A percentile compares a stretch with the other conserved stretches of the same genome.
phyloP scores from a whole-genome alignment of 1,139 yeast species.

The Magnusiomyces ingens region DNA sequence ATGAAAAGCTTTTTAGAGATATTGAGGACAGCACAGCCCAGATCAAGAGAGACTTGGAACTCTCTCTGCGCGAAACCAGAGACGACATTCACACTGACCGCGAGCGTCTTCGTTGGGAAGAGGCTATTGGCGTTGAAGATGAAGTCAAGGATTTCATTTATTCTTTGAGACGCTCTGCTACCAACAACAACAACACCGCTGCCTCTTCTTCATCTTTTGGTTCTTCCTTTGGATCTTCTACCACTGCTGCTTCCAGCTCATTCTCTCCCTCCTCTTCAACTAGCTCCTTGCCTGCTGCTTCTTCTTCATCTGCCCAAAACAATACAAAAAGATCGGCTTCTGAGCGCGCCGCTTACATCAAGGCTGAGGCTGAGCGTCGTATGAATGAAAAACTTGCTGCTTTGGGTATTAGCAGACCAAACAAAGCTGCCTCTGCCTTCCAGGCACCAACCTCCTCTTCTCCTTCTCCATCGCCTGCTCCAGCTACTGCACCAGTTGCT shows the following conservation, averaged over 20 bases:
- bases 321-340: constrained; percentile 35
- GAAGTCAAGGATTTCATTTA: constrained; percentile 60
- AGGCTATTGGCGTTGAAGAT: constrained; percentile 70
- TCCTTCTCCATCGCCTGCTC: constrained; percentile 15
- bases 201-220: constrained; percentile 10
- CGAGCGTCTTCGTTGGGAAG: constrained; percentile 73
- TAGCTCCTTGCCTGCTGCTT: constrained; percentile 16
- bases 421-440: constrained; percentile 21
- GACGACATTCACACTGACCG: constrained; percentile 40
- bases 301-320: constrained; percentile 18
- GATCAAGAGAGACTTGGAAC: constrained; percentile 55
- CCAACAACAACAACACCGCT: neutral
- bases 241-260: constrained; percentile 6
- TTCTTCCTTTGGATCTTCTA: neutral
- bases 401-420: constrained; percentile 58
- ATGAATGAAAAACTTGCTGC: constrained; percentile 88
- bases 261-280: constrained; percentile 8
- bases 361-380: constrained; percentile 84
- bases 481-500: constrained; percentile 6
- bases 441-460: constrained; percentile 20
- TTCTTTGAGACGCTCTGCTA: constrained; percentile 38
- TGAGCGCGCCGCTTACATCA: constrained; percentile 73
- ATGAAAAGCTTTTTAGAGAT: constrained; percentile 49
- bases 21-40: constrained; percentile 68
- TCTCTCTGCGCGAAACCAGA: constrained; percentile 31